These are phyloP conservation scores for Amauroascus niger DNA, from an alignment of 2,329 filamentous ascomycete species.

Conservation along the genomic window DNA sequence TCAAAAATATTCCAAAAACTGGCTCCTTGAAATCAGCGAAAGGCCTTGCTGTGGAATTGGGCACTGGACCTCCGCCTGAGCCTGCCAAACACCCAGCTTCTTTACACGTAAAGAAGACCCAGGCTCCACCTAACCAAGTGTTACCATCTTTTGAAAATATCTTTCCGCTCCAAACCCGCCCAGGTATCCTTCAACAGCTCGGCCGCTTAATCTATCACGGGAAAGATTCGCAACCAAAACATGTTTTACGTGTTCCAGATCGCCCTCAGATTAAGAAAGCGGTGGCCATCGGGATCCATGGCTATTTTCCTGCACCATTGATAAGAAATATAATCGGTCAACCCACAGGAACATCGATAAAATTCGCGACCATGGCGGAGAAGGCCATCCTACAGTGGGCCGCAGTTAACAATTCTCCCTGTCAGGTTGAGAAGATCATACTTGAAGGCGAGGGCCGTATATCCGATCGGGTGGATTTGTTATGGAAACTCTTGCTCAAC, in stretches of 20 bases:
- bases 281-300: constrained; percentile 87
- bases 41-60: neutral
- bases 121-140: constrained; percentile 38
- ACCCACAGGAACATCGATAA: constrained; percentile 87
- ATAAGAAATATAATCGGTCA: constrained; percentile 88
- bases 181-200: constrained; percentile 55
- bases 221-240: constrained; percentile 53
- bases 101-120: constrained; percentile 18
- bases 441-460: constrained; percentile 93
- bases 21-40: neutral
- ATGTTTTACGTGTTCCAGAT: constrained; percentile 62
- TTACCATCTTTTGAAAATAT: constrained; percentile 42
- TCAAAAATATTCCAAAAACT: constrained; percentile 21
- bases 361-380: constrained; percentile 80
- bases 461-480: constrained; percentile 72
- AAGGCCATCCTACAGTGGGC: constrained; percentile 78
- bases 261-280: constrained; percentile 70
- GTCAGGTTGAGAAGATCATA: constrained; percentile 87
- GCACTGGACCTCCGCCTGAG: constrained; percentile 11
- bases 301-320: constrained; percentile 78
- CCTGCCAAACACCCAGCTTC: constrained; percentile 3
- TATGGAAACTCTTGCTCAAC: constrained; percentile 91
- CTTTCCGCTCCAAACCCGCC: constrained; percentile 38
- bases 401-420: constrained; percentile 58
- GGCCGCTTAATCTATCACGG: constrained; percentile 37